Base-by-base conservation (phyloP, 2,329 filamentous ascomycete species). In the Exophiala xenobiotica region DNA sequence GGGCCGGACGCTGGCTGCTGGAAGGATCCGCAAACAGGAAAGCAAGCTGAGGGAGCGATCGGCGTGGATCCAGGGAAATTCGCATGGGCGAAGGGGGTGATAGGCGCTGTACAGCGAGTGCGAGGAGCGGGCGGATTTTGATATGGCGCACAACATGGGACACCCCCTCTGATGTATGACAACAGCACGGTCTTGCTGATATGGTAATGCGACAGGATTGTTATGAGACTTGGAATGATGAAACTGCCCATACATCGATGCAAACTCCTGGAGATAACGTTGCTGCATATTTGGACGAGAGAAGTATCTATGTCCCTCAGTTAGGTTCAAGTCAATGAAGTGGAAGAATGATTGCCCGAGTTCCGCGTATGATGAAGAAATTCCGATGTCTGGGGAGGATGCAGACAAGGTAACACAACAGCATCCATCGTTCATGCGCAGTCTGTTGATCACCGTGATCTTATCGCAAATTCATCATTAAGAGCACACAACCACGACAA, bases 1-100 rank as follows among this genome's bases (percentile, higher is more conserved):
- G 56, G 72, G 63, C 18, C 68, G 59, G 67, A 75, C 16, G 83
- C 86, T 64, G 83, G 83, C 0, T 75, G 83, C 46, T 87, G 83
- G 83, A 76, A 79, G 55, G 79, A 85, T 62, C 65, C 68, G 0
- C 62, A 65, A 4, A 67, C 72, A 1, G 77, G 77, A 0, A 67
- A 72, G 19, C 68, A 74, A 60, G 71, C 76, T 0, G 69, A 74
- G 14, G 78, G 74, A 1, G 75, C 74, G 5, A 74, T 80, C 46
- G 78, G 79, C 3, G 65, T 74, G 9, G 70, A 82, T 61, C 76
- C 78, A 0, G 80, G 80, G 0, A 69, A 67, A 24, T 80, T 85
- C 56, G 73, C 76, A 11, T 83, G 80, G 81, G 74, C 76, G 0
- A 82, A 77, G 65, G 81, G 81, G 0, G 60, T 81, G 14, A 63